Conservation (phyloP, 2,329 filamentous ascomycete genomes). For the Ceratocystiopsis minuta region DNA sequence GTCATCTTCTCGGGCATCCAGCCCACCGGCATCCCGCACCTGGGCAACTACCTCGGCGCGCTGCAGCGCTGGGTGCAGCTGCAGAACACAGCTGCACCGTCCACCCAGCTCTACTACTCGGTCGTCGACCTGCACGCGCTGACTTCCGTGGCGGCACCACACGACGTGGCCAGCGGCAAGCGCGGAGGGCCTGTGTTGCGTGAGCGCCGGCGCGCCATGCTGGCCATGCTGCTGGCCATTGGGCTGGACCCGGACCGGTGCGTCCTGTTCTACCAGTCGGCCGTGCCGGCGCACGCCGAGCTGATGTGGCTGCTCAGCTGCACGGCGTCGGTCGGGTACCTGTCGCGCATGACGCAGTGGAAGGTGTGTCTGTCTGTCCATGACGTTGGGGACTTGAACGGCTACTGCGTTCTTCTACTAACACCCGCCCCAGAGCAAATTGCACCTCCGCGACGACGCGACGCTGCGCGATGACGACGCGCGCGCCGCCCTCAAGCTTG, state of each 20-base stretch:
- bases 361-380: slow-evolving; percentile 44
- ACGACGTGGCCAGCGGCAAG: slow-evolving; percentile 16
- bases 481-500: slow-evolving; percentile 54
- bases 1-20: slow-evolving; percentile 92
- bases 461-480: slow-evolving; percentile 38
- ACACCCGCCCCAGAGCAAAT: slow-evolving; percentile 42
- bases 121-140: slow-evolving; percentile 91
- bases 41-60: slow-evolving; percentile 91
- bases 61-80: slow-evolving; percentile 70
- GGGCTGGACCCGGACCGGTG: slow-evolving; percentile 64
- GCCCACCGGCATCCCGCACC: slow-evolving; percentile 80
- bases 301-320: slow-evolving; percentile 96
- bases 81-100: slow-evolving; percentile 31
- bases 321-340: slow-evolving; percentile 75
- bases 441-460: slow-evolving; percentile 42
- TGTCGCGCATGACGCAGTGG: slow-evolving; percentile 99
- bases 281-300: slow-evolving; percentile 67
- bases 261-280: slow-evolving; percentile 42
- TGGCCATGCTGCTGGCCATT: slow-evolving; percentile 68
- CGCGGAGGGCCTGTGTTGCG: slow-evolving; percentile 32
- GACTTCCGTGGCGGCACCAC: slow-evolving; percentile 25
- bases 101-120: slow-evolving; percentile 52
- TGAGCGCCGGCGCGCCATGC: slow-evolving; percentile 49
- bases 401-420: background rate
- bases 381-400: background rate